Percentiles rank a stretch among this genome's conserved stretches.
Conservation (phyloP, 2,329 filamentous ascomycete species). For the Helotiales sp. region DNA sequence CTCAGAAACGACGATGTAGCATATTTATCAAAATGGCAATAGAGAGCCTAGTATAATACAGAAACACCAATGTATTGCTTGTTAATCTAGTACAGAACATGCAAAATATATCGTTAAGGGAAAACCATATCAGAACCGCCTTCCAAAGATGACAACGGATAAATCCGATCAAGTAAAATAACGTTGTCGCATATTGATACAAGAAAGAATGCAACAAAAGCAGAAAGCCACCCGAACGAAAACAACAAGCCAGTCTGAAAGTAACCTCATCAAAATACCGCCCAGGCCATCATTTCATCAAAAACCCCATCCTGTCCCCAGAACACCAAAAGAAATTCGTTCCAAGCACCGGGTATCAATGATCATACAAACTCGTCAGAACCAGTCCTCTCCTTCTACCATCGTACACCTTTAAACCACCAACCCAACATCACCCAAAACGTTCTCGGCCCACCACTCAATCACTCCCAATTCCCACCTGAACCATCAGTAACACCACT, state of each 20-base stretch:
- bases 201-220: background rate
- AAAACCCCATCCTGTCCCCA: background rate
- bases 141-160: too few species aligned
- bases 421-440: background rate
- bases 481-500: constrained; percentile 15
- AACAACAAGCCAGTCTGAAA: background rate
- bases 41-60: too few species aligned
- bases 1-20: too few species aligned
- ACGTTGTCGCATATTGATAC: background rate
- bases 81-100: too few species aligned
- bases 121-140: too few species aligned
- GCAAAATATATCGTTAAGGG: too few species aligned
- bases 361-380: background rate
- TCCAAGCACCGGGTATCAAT: constrained; percentile 8
- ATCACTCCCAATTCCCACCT: background rate
- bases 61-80: too few species aligned
- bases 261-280: background rate
- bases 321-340: background rate
- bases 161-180: too few species aligned
- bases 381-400: background rate
- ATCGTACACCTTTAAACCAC: background rate
- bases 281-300: background rate
- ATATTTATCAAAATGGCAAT: too few species aligned
- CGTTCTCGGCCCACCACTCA: background rate
- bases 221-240: background rate